phyloP scores from a whole-genome alignment of 2,329 filamentous ascomycete species.

The Tricladium varicosporioides region DNA sequence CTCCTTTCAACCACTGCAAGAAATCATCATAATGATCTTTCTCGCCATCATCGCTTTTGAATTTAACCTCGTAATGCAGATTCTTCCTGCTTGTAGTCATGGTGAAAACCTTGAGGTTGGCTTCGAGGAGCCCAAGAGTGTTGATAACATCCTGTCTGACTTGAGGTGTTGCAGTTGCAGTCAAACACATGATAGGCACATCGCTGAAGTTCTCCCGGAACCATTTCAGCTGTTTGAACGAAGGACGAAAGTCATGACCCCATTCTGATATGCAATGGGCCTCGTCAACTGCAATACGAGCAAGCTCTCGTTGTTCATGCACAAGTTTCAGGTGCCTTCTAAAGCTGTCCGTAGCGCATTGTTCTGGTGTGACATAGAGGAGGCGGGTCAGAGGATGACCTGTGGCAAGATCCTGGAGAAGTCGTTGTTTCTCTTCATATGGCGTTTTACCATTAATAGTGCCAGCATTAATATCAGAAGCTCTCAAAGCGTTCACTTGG shows the following conservation, averaged over 20 bases:
- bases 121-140: constrained; percentile 65
- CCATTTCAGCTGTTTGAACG: constrained; percentile 84
- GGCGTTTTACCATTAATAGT: constrained; percentile 85
- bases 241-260: constrained; percentile 95
- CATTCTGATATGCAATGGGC: constrained; percentile 98
- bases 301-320: constrained; percentile 78
- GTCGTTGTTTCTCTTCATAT: constrained; percentile 59
- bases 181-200: constrained; percentile 89
- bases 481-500: constrained; percentile 78
- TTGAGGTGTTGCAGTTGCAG: constrained; percentile 80
- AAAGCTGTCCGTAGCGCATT: constrained; percentile 76
- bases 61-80: constrained; percentile 86
- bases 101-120: constrained; percentile 69
- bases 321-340: constrained; percentile 71
- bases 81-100: constrained; percentile 84
- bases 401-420: constrained; percentile 79
- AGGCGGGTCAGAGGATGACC: constrained; percentile 82
- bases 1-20: constrained; percentile 70
- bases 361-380: constrained; percentile 90
- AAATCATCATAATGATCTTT: constrained; percentile 73
- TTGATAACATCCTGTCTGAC: constrained; percentile 81
- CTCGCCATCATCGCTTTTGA: constrained; percentile 63
- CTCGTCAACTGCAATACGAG: constrained; percentile 86
- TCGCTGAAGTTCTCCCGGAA: constrained; percentile 79
- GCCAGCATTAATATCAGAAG: constrained; percentile 73